Percentiles rank a stretch among this genome's conserved stretches.
Conservation (phyloP, 2,329 filamentous ascomycete genomes). For the Sclerotinia nivalis region DNA sequence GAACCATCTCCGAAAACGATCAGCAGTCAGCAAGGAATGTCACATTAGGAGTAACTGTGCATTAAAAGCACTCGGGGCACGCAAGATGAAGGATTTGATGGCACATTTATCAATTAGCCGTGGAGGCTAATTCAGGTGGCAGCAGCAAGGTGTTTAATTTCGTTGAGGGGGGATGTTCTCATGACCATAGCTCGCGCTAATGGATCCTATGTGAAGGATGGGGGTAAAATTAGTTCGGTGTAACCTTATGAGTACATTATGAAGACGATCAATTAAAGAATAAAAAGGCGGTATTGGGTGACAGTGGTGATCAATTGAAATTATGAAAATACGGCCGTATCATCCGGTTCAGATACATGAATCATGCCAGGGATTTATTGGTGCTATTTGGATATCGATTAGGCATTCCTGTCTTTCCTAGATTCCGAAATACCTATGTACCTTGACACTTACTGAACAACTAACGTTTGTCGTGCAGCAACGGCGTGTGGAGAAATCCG, state of each 20-base stretch:
- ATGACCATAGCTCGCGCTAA: background rate
- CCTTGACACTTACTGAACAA: background rate
- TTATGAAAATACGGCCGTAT: background rate
- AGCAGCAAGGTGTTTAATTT: background rate
- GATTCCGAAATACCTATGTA: background rate
- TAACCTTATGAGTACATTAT: constrained; percentile 2
- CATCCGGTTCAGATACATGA: background rate
- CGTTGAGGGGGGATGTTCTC: constrained; percentile 1
- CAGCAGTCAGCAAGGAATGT: background rate
- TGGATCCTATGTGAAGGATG: constrained; percentile 9
- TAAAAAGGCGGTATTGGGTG: background rate
- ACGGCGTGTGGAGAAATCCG: constrained; percentile 1
- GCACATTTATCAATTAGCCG: background rate
- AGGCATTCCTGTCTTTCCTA: background rate
- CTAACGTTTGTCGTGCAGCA: background rate
- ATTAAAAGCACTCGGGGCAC: background rate
- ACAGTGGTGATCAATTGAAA: background rate
- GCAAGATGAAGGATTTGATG: background rate
- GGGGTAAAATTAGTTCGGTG: background rate
- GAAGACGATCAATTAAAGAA: background rate
- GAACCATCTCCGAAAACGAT: constrained; percentile 16
- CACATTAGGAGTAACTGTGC: background rate
- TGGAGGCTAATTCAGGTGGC: background rate
- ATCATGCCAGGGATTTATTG: background rate
- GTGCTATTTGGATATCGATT: background rate